Conservation (phyloP, 129 eudicot genomes). For the Helianthus annuus region DNA sequence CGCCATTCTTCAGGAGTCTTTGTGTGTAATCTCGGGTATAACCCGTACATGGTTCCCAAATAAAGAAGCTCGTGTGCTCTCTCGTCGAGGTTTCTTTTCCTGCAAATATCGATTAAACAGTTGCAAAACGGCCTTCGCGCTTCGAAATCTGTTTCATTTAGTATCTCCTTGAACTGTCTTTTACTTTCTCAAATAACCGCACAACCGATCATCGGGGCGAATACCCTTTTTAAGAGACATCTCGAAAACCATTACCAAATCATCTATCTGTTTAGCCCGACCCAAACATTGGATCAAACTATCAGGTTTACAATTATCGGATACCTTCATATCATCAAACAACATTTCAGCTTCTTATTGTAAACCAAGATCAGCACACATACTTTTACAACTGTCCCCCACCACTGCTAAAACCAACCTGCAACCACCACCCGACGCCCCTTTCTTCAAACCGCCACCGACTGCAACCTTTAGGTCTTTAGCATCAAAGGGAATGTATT, state of each 20-base stretch:
- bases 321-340: conserved; percentile 66
- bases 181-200: conserved; percentile 54
- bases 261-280: conserved; percentile 54
- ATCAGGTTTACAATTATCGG: conserved; percentile 48
- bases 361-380: conserved; percentile 77
- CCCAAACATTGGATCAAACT: conserved; percentile 76
- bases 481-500: not conserved
- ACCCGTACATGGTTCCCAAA: conserved; percentile 57
- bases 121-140: conserved; percentile 70
- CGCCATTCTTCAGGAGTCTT: conserved; percentile 68
- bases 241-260: conserved; percentile 52
- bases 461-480: not conserved
- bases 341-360: conserved; percentile 64
- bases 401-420: too few relatives aligned
- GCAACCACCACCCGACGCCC: too few relatives aligned
- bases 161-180: conserved; percentile 50
- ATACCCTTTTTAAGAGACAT: conserved; percentile 50
- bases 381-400: too few relatives aligned
- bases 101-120: conserved; percentile 65
- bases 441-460: too few relatives aligned
- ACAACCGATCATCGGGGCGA: conserved; percentile 65
- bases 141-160: conserved; percentile 51
- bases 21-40: conserved; percentile 63
- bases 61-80: conserved; percentile 71
- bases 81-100: conserved; percentile 46